These are phyloP conservation scores for Pleodorina starrii DNA, from an alignment of 139 green algal genomes.

Conservation along the genomic window DNA sequence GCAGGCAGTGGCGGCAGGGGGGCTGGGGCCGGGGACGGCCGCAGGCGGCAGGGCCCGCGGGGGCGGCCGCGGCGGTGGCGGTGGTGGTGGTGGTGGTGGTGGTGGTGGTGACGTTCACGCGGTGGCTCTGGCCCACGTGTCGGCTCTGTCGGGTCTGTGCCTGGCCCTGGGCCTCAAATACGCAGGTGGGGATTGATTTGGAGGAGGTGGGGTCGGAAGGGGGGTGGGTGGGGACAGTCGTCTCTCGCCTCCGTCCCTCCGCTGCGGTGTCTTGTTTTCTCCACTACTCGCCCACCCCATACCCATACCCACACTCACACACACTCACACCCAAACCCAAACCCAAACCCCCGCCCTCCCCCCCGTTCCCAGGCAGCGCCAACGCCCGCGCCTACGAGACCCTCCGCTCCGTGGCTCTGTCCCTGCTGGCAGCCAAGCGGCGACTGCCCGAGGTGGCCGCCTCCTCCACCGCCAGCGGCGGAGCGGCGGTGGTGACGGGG, in stretches of 20 bases:
- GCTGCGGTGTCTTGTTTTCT: no score
- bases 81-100: background rate
- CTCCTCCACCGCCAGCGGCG: background rate
- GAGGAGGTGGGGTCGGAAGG: no score
- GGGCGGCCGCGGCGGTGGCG: background rate
- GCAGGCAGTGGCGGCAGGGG: background rate
- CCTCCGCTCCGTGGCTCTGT: slow-evolving; percentile 70
- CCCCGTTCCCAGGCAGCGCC: slow-evolving; percentile 60
- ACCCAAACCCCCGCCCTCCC: background rate
- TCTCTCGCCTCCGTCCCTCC: no score
- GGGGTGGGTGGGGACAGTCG: no score
- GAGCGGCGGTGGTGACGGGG: slow-evolving; percentile 20
- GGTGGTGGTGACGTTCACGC: slow-evolving; percentile 21
- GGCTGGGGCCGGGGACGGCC: background rate
- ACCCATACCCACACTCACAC: no score
- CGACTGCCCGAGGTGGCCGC: slow-evolving; percentile 63
- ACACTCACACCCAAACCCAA: background rate
- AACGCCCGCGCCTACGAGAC: slow-evolving; percentile 65
- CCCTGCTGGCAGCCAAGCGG: slow-evolving; percentile 84
- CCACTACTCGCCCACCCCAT: no score
- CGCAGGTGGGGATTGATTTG: slow-evolving; percentile 79
- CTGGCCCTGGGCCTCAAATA: slow-evolving; percentile 91
- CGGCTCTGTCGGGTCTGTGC: slow-evolving; percentile 83
- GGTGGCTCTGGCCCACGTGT: slow-evolving; percentile 57
- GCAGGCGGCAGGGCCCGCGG: background rate